These are phyloP conservation scores for Sarocladium strictum DNA, from an alignment of 2,329 filamentous ascomycete genomes.

Conservation along the genomic window DNA sequence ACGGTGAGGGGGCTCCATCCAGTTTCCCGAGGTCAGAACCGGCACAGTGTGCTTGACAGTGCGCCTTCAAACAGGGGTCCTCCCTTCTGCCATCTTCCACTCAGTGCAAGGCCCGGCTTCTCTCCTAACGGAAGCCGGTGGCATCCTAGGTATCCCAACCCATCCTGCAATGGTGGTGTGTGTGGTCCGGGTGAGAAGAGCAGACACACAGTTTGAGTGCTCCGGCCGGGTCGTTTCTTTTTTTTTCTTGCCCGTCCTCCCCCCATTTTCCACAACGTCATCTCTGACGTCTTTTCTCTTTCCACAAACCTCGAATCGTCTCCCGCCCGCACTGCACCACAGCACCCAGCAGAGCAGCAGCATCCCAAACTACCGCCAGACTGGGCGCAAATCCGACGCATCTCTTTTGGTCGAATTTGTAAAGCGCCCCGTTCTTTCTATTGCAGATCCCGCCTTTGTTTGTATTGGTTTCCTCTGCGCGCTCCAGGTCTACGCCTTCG, in stretches of 20 bases:
- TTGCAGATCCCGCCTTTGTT: constrained; percentile 10
- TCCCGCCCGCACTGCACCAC: constrained; percentile 17
- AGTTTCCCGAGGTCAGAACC: neutral
- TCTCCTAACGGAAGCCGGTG: neutral
- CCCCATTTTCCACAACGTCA: constrained; percentile 36
- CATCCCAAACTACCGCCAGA: constrained; percentile 9
- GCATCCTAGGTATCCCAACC: neutral
- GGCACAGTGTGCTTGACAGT: neutral
- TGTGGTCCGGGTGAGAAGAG: neutral
- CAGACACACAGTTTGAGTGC: neutral
- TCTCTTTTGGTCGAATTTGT: constrained; percentile 2
- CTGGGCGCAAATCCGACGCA: constrained; percentile 9
- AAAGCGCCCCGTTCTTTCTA: constrained; percentile 7
- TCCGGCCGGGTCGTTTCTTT: constrained; percentile 18
- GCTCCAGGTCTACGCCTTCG: neutral
- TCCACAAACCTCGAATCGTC: constrained; percentile 25
- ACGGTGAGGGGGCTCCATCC: neutral
- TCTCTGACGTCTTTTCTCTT: constrained; percentile 40
- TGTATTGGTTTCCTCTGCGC: neutral
- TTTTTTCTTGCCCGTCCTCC: constrained; percentile 20
- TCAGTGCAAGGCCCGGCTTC: neutral
- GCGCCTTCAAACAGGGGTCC: neutral
- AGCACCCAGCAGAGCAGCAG: constrained; percentile 9
- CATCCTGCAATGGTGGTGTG: neutral
- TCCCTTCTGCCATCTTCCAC: neutral